These are phyloP conservation scores for Fraxinus dipetala DNA, from an alignment of 305 asterid genomes.

Conservation along the genomic window DNA sequence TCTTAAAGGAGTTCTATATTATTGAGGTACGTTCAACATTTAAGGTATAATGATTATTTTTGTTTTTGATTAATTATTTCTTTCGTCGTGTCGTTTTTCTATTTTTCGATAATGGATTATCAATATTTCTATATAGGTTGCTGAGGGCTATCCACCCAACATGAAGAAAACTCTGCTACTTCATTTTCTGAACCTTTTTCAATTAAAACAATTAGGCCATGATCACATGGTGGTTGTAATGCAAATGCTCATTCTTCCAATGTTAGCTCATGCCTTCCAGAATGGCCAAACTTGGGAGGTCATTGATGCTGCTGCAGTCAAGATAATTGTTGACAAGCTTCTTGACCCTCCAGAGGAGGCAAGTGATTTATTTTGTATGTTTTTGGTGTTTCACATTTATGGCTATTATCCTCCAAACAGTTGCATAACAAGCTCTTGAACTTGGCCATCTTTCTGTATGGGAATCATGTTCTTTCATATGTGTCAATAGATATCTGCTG, in stretches of 20 bases:
- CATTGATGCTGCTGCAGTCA: slow-evolving; percentile 80
- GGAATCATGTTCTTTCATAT: slow-evolving; percentile 20
- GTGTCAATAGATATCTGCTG: slow-evolving; percentile 68
- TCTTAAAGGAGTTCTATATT: slow-evolving; percentile 95
- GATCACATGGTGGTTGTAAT: slow-evolving; percentile 96
- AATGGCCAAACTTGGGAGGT: slow-evolving; percentile 99
- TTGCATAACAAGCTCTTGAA: not conserved
- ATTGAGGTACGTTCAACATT: slow-evolving; percentile 68
- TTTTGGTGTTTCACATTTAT: slow-evolving; percentile 12
- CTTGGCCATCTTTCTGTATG: slow-evolving; percentile 7
- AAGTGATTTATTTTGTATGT: slow-evolving; percentile 22
- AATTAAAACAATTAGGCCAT: slow-evolving; percentile 77
- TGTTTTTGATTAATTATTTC: slow-evolving; percentile 13
- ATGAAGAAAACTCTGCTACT: slow-evolving; percentile 87
- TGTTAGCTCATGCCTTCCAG: slow-evolving; percentile 97
- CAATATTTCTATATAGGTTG: slow-evolving; percentile 56
- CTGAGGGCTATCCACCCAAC: slow-evolving; percentile 90
- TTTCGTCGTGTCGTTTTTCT: not conserved
- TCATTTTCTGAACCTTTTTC: slow-evolving; percentile 88
- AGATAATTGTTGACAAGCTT: slow-evolving; percentile 93
- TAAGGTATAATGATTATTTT: slow-evolving; percentile 11
- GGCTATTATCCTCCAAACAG: slow-evolving; percentile 2
- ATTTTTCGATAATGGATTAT: slow-evolving; percentile 7
- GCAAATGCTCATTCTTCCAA: slow-evolving; percentile 99
- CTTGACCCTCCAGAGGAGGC: slow-evolving; percentile 99